These are phyloP conservation scores for Brassica carinata DNA, from an alignment of 345 rosid genomes.

Conservation along the genomic window DNA sequence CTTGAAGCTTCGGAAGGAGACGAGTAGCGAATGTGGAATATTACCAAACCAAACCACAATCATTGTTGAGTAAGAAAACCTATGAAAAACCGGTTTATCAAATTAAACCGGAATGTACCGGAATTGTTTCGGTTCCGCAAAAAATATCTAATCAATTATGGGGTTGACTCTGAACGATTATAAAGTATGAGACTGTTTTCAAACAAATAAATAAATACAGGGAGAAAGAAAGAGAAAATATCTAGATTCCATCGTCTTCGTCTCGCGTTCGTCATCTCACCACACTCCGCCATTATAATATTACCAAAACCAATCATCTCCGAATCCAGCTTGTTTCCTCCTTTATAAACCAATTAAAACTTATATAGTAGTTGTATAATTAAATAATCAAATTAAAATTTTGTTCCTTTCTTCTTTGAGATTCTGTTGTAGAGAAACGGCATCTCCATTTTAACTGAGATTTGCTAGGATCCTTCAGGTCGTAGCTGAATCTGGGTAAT, in stretches of 20 bases:
- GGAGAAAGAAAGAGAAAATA: neutral
- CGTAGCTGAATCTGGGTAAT: constrained; percentile 36
- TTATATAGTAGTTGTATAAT: neutral
- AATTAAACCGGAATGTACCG: constrained; percentile 29
- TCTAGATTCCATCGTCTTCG: constrained; percentile 19
- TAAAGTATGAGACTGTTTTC: constrained; percentile 25
- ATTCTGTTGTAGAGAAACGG: constrained; percentile 22
- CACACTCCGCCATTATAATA: constrained; percentile 23
- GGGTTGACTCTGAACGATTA: constrained; percentile 27
- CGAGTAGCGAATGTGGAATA: neutral
- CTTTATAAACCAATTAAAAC: neutral
- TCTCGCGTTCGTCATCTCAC: constrained; percentile 16
- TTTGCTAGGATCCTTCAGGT: constrained; percentile 22
- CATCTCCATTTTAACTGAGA: constrained; percentile 24
- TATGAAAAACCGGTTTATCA: neutral
- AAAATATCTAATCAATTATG: neutral
- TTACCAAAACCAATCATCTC: constrained; percentile 34
- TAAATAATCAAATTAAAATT: neutral
- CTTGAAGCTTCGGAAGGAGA: constrained; percentile 25
- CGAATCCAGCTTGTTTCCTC: constrained; percentile 33
- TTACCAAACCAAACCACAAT: constrained; percentile 7
- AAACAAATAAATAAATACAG: neutral
- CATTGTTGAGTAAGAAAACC: neutral
- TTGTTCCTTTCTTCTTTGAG: constrained; percentile 24
- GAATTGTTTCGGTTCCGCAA: neutral